Conservation (phyloP, 2,329 filamentous ascomycete species). For the Cytospora piceicola region DNA sequence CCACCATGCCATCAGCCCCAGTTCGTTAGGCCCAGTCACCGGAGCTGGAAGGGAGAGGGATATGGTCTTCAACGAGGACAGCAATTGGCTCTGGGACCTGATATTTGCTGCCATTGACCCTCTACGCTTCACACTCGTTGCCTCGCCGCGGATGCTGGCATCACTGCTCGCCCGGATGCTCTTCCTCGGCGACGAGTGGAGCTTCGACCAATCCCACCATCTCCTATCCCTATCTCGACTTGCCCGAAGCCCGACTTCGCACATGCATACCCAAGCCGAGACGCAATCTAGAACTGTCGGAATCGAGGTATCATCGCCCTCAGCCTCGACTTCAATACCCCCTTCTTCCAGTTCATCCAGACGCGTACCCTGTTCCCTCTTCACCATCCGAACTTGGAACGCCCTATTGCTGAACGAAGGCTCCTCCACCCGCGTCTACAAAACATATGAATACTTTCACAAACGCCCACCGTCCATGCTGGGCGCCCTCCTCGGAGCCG, state of each 20-base stretch:
- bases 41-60: constrained; percentile 32
- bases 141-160: constrained; percentile 65
- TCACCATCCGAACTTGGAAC: constrained; percentile 67
- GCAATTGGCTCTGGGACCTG: constrained; percentile 58
- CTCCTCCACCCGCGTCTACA: constrained; percentile 72
- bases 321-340: not conserved
- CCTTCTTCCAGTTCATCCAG: constrained; percentile 17
- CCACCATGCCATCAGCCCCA: constrained; percentile 11
- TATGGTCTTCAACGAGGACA: constrained; percentile 36
- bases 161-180: constrained; percentile 61
- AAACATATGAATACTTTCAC: constrained; percentile 72
- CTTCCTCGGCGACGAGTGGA: constrained; percentile 62
- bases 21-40: constrained; percentile 8
- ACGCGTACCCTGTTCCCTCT: constrained; percentile 46
- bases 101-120: constrained; percentile 60
- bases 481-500: constrained; percentile 51
- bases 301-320: not conserved
- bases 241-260: constrained; percentile 1
- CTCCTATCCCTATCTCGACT: constrained; percentile 54
- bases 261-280: not conserved
- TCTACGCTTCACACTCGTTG: constrained; percentile 58
- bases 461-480: constrained; percentile 66
- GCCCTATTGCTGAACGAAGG: constrained; percentile 73
- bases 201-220: constrained; percentile 66
- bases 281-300: not conserved